Conservation (phyloP, 345 rosid species). For the Rhizophora mangle region DNA sequence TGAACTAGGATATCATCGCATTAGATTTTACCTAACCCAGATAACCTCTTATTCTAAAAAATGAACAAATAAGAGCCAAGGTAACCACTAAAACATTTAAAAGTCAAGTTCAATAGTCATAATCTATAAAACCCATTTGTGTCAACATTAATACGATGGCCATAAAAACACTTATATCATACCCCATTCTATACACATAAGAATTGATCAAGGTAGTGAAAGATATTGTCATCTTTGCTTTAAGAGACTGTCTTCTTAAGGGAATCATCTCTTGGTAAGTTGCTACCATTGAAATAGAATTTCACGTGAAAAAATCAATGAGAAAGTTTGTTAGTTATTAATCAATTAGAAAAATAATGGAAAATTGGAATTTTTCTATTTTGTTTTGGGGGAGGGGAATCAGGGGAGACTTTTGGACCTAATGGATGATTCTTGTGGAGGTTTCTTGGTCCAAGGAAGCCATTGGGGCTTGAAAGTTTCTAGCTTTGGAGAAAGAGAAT, state of each 20-base stretch:
- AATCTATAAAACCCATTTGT: neutral
- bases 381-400: too few relatives aligned
- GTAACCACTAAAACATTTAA: conserved; percentile 32
- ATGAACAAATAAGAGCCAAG: conserved; percentile 42
- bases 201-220: neutral
- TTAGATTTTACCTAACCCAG: conserved; percentile 28
- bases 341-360: too few relatives aligned
- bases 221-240: conserved; percentile 42
- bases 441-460: conserved; percentile 9
- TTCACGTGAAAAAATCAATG: conserved; percentile 23
- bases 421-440: neutral
- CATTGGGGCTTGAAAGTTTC: neutral
- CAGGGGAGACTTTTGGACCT: neutral
- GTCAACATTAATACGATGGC: too few relatives aligned
- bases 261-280: conserved; percentile 34
- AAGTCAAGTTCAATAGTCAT: conserved; percentile 13
- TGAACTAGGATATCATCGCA: conserved; percentile 27
- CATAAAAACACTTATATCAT: too few relatives aligned
- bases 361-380: too few relatives aligned
- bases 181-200: too few relatives aligned
- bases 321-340: neutral
- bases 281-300: conserved; percentile 44
- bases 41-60: conserved; percentile 39
- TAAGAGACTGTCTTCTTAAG: conserved; percentile 24
- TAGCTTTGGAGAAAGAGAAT: too few relatives aligned